These are phyloP conservation scores for Penicillium sumatraense DNA, from an alignment of 2,329 filamentous ascomycete species.

Conservation along the genomic window DNA sequence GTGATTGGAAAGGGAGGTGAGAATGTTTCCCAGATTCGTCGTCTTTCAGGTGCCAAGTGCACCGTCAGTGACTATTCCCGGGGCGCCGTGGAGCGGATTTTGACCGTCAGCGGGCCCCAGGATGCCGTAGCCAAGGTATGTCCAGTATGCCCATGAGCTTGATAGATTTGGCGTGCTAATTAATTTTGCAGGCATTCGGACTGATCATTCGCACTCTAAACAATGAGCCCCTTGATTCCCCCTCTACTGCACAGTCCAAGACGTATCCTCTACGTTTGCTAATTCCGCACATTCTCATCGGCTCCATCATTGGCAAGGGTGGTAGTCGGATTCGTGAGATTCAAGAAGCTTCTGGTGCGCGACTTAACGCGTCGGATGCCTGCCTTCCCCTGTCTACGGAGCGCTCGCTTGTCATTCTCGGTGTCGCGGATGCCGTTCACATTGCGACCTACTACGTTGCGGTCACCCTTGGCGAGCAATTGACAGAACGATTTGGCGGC, in stretches of 20 bases:
- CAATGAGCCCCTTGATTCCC: conserved; percentile 86
- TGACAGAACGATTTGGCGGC: conserved; percentile 94
- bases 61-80: conserved; percentile 98
- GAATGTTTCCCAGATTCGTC: conserved; percentile 96
- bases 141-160: conserved; percentile 17
- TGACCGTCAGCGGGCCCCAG: conserved; percentile 95
- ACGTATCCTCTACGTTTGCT: conserved; percentile 95
- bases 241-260: conserved; percentile 93
- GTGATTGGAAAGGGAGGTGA: conserved; percentile 98
- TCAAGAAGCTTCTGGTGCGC: conserved; percentile 94
- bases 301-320: conserved; percentile 97
- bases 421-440: conserved; percentile 96
- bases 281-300: conserved; percentile 95
- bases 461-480: conserved; percentile 94
- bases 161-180: conserved; percentile 13
- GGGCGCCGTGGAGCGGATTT: conserved; percentile 93
- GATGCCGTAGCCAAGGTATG: conserved; percentile 94
- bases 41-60: conserved; percentile 94
- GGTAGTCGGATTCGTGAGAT: conserved; percentile 97
- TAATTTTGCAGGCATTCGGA: conserved; percentile 75
- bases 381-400: conserved; percentile 94
- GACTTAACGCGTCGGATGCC: conserved; percentile 93
- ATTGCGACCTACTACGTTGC: conserved; percentile 99
- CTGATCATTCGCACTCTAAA: conserved; percentile 97
- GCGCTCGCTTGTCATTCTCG: conserved; percentile 95